Conservation (phyloP, 1,139 yeast species). For the Geotrichum phurueaensis region DNA sequence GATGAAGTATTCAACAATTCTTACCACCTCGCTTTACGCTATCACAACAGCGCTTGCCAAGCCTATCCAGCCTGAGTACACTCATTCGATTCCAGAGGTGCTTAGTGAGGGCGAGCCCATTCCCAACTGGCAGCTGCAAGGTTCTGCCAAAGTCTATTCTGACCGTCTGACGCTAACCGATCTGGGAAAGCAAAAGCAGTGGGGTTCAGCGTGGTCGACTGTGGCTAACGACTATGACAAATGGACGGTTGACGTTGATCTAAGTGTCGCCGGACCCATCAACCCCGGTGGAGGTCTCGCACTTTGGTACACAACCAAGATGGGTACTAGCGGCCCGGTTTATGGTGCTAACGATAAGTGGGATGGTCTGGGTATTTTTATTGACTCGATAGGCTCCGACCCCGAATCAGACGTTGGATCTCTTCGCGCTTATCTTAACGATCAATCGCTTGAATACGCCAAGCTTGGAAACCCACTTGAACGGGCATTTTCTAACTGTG, state of each 20-base stretch:
- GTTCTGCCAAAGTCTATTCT: constrained; percentile 10
- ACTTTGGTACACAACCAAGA: constrained; percentile 34
- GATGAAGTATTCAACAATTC: constrained; percentile 2
- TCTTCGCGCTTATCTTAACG: constrained; percentile 39
- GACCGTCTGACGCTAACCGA: constrained; percentile 26
- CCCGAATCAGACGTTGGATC: constrained; percentile 28
- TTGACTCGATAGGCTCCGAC: constrained; percentile 29
- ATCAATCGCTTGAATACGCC: constrained; percentile 30
- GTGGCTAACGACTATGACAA: constrained; percentile 28
- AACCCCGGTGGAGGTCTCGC: constrained; percentile 37
- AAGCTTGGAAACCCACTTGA: constrained; percentile 19
- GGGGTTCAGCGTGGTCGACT: constrained; percentile 35
- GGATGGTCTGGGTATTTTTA: constrained; percentile 38
- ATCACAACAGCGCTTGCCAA: constrained; percentile 2
- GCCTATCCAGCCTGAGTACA: constrained; percentile 11
- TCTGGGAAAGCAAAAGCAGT: constrained; percentile 24
- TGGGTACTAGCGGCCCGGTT: constrained; percentile 32
- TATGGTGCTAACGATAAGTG: constrained; percentile 37
- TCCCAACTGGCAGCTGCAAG: constrained; percentile 14
- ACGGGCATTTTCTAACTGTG: constrained; percentile 36
- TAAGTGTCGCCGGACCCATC: constrained; percentile 32
- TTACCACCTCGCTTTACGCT: neutral
- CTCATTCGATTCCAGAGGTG: constrained; percentile 16
- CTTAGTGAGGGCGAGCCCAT: constrained; percentile 12
- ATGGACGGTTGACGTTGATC: constrained; percentile 35